phyloP scores from a whole-genome alignment of 768 basidiomycete genomes.

The Xerocomellus chrysenteron region DNA sequence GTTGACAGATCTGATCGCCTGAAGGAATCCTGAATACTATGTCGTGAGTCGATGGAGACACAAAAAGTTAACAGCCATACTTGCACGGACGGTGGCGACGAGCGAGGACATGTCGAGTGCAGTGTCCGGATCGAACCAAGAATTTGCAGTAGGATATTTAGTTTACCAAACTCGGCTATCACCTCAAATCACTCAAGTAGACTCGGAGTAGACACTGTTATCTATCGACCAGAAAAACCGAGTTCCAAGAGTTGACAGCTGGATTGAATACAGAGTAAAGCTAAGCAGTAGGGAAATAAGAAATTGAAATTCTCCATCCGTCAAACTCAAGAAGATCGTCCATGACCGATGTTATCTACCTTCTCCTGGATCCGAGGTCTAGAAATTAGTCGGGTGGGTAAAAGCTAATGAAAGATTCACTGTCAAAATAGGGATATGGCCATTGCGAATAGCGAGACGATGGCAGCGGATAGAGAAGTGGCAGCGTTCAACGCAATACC shows the following conservation, averaged over 20 bases:
- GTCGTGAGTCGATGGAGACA: background rate
- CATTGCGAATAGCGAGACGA: constrained; percentile 15
- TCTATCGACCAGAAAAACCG: no score
- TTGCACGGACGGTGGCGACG: constrained; percentile 44
- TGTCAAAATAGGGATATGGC: constrained; percentile 17
- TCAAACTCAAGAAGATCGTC: constrained; percentile 13
- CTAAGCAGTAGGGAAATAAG: constrained; percentile 1
- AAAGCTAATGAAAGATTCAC: constrained; percentile 7
- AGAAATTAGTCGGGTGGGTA: constrained; percentile 22
- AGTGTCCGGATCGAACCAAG: background rate
- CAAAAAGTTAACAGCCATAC: constrained; percentile 32
- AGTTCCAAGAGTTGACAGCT: background rate
- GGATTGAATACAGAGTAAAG: constrained; percentile 11
- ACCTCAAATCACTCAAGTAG: background rate
- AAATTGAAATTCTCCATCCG: constrained; percentile 4
- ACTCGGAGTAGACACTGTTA: background rate
- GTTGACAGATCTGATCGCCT: constrained; percentile 82
- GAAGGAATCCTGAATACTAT: constrained; percentile 67
- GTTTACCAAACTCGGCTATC: constrained; percentile 15
- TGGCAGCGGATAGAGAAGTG: constrained; percentile 12
- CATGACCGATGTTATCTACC: constrained; percentile 21
- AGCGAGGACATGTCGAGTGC: constrained; percentile 42
- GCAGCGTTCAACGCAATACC: constrained; percentile 12
- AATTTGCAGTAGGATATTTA: background rate
- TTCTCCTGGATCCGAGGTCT: constrained; percentile 5